phyloP scores from a whole-genome alignment of 768 basidiomycete species.

The Podaxis carcinomalis region DNA sequence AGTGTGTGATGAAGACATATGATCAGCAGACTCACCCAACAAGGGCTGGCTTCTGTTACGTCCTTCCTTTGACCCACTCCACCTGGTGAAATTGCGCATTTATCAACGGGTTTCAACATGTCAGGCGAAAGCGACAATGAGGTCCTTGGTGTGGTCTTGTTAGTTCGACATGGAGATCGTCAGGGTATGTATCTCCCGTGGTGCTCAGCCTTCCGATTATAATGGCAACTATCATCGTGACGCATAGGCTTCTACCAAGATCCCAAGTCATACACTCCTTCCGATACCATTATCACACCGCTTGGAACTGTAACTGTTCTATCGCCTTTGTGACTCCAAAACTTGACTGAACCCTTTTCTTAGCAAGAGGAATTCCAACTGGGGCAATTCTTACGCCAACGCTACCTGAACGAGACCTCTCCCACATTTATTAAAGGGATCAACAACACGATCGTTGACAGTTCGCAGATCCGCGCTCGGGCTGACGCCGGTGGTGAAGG shows the following conservation, averaged over 20 bases:
- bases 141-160: constrained; percentile 52
- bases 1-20: neutral
- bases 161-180: constrained; percentile 59
- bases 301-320: constrained; percentile 51
- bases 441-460: constrained; percentile 30
- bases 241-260: constrained; percentile 60
- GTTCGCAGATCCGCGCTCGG: constrained; percentile 37
- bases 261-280: constrained; percentile 52
- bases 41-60: neutral
- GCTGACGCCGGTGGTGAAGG: constrained; percentile 72
- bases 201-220: neutral
- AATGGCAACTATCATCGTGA: neutral
- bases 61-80: neutral
- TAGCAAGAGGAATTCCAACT: constrained; percentile 58
- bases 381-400: constrained; percentile 44
- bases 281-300: constrained; percentile 59
- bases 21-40: too few relatives aligned
- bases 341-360: neutral
- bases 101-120: neutral
- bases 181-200: constrained; percentile 25
- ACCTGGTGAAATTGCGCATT: neutral
- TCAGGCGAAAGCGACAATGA: constrained; percentile 18
- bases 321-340: neutral
- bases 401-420: constrained; percentile 53
- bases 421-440: constrained; percentile 46